phyloP scores from a whole-genome alignment of 2,329 filamentous ascomycete species.

The Talaromyces rugulosus region DNA sequence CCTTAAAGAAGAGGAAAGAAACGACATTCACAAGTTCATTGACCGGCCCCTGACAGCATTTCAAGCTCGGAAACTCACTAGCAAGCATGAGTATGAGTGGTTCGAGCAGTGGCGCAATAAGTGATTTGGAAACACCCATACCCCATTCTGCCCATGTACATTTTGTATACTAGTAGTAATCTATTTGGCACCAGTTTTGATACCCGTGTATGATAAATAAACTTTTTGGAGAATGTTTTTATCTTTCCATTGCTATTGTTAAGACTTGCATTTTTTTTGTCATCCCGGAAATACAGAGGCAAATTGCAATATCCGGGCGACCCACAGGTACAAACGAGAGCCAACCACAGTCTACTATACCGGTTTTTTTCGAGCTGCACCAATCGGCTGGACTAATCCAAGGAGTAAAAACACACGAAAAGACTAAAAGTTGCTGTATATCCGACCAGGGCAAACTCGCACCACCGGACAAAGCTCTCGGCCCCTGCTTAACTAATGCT shows the following conservation, averaged over 20 bases:
- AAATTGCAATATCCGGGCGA: not conserved
- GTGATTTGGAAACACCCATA: not conserved
- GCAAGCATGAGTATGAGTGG: slow-evolving; percentile 6
- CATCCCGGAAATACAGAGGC: not conserved
- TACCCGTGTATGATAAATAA: not conserved
- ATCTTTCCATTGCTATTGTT: not conserved
- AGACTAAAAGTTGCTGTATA: too few relatives aligned
- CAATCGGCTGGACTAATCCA: too few relatives aligned
- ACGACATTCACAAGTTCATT: slow-evolving; percentile 14
- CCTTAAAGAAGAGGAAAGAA: slow-evolving; percentile 21
- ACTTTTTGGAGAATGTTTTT: not conserved
- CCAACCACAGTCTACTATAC: not conserved
- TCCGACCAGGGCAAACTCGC: too few relatives aligned
- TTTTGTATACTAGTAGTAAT: not conserved
- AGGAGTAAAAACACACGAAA: too few relatives aligned
- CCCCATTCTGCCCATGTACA: not conserved
- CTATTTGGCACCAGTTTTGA: not conserved
- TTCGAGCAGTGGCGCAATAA: slow-evolving; percentile 4
- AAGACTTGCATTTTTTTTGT: not conserved
- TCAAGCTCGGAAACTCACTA: not conserved
- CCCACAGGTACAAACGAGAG: not conserved
- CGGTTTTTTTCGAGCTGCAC: too few relatives aligned
- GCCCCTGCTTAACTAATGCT: not conserved
- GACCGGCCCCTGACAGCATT: slow-evolving; percentile 5
- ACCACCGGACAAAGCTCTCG: not conserved